phyloP scores from a whole-genome alignment of 2,329 filamentous ascomycete genomes.

The Herpotrichia juniperi region DNA sequence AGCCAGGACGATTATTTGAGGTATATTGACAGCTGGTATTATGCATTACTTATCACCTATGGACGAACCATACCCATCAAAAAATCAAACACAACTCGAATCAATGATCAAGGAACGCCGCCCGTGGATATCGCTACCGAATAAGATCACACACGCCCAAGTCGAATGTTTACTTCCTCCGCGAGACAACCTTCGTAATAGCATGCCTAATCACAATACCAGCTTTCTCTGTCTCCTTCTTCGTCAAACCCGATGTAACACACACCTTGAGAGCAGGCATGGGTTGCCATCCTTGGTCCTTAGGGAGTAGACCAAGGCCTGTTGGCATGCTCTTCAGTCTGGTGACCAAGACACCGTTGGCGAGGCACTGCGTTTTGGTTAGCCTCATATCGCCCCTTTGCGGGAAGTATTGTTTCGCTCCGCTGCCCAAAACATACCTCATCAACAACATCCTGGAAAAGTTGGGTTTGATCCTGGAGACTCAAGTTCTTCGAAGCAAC shows the following conservation, averaged over 20 bases:
- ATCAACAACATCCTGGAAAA: constrained; percentile 92
- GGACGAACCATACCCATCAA: not conserved
- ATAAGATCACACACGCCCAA: not conserved
- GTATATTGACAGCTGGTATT: no score
- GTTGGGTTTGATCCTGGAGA: constrained; percentile 77
- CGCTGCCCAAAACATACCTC: constrained; percentile 79
- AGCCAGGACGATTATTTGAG: no score
- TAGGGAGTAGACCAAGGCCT: constrained; percentile 64
- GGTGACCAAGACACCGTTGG: constrained; percentile 89
- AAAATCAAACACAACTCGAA: not conserved
- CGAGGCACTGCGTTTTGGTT: constrained; percentile 66
- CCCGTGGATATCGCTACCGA: not conserved
- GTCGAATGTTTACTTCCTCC: constrained; percentile 45
- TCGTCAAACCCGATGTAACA: constrained; percentile 83
- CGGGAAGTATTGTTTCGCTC: not conserved
- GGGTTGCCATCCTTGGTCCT: constrained; percentile 71
- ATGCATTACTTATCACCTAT: constrained; percentile 1
- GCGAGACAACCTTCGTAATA: constrained; percentile 86
- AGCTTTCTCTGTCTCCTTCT: constrained; percentile 95
- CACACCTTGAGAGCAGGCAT: constrained; percentile 89
- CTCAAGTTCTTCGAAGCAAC: constrained; percentile 72
- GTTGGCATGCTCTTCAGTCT: constrained; percentile 78
- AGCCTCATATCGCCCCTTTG: constrained; percentile 12
- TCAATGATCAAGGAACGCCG: not conserved
- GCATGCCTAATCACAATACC: constrained; percentile 87